A percentile compares a stretch with the other conserved stretches of the same genome.
phyloP scores from a whole-genome alignment of 2,329 filamentous ascomycete species.

The Sclerotinia subarctica region DNA sequence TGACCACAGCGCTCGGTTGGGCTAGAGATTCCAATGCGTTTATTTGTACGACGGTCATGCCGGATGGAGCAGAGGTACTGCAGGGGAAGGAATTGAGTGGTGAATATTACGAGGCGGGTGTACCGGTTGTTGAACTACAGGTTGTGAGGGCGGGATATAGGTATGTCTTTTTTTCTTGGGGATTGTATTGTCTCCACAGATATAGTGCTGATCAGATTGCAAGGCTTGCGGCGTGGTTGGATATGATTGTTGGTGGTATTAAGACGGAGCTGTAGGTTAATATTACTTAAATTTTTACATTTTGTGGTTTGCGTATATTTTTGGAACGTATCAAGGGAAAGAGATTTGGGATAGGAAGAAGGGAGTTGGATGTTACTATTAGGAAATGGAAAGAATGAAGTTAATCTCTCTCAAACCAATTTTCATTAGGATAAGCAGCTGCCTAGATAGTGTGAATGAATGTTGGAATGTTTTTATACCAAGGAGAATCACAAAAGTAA shows the following conservation, averaged over 20 bases:
- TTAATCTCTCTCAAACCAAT: too few species aligned
- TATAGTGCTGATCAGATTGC: conserved; percentile 8
- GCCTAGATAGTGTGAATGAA: too few species aligned
- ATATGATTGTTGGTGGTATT: conserved; percentile 51
- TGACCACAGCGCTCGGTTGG: conserved; percentile 59
- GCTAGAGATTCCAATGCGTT: conserved; percentile 60
- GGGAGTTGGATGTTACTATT: too few species aligned
- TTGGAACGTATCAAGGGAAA: too few species aligned
- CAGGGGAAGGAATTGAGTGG: conserved; percentile 58
- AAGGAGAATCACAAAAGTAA: too few species aligned
- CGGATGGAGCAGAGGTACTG: conserved; percentile 57
- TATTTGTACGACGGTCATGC: conserved; percentile 61
- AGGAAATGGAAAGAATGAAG: too few species aligned
- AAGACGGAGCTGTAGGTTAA: conserved; percentile 25
- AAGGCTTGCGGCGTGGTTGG: conserved; percentile 61
- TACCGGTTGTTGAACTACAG: conserved; percentile 62
- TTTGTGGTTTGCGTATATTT: too few species aligned
- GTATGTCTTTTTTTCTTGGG: conserved; percentile 22
- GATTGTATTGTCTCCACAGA: background rate
- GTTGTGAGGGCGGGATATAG: conserved; percentile 68
- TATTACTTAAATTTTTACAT: too few species aligned
- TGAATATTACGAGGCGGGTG: conserved; percentile 61
- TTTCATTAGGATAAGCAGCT: too few species aligned
- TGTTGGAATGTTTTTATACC: too few species aligned
- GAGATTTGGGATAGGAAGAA: too few species aligned